phyloP scores from a whole-genome alignment of 2,329 filamentous ascomycete genomes.

The Fusarium sp. region DNA sequence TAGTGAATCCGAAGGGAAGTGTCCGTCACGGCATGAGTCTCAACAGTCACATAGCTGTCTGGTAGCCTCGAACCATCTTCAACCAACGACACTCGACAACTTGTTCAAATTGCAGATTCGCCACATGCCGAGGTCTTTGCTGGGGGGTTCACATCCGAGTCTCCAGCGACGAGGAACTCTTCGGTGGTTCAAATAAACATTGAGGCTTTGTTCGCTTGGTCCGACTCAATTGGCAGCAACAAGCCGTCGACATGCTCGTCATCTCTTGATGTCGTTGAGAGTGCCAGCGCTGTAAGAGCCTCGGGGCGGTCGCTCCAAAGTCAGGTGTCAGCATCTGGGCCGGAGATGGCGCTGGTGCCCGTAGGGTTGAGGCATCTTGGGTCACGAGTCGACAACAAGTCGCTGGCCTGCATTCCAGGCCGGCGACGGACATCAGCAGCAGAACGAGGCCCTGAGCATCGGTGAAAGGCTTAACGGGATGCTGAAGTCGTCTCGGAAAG shows the following conservation, averaged over 20 bases:
- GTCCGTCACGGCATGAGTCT: background rate
- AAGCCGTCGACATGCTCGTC: background rate
- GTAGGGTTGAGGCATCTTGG: background rate
- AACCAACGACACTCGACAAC: background rate
- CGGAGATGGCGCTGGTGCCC: too few species aligned
- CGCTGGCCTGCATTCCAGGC: background rate
- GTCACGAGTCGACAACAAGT: background rate
- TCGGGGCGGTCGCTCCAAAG: background rate
- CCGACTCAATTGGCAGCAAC: background rate
- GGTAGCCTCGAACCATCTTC: background rate
- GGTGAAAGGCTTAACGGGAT: accelerated
- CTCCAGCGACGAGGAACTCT: background rate
- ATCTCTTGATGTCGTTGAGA: background rate
- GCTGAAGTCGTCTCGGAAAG: background rate
- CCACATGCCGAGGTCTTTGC: background rate
- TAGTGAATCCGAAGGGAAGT: background rate
- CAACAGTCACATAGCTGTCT: background rate
- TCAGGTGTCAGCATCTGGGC: background rate
- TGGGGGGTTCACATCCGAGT: background rate
- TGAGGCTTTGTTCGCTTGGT: background rate
- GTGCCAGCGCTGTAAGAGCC: background rate
- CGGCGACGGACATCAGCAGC: accelerated
- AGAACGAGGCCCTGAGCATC: accelerated
- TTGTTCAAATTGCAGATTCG: background rate
- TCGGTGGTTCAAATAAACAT: background rate